Conservation (phyloP, 2,329 filamentous ascomycete genomes). For the Pseudogymnoascus sp. region DNA sequence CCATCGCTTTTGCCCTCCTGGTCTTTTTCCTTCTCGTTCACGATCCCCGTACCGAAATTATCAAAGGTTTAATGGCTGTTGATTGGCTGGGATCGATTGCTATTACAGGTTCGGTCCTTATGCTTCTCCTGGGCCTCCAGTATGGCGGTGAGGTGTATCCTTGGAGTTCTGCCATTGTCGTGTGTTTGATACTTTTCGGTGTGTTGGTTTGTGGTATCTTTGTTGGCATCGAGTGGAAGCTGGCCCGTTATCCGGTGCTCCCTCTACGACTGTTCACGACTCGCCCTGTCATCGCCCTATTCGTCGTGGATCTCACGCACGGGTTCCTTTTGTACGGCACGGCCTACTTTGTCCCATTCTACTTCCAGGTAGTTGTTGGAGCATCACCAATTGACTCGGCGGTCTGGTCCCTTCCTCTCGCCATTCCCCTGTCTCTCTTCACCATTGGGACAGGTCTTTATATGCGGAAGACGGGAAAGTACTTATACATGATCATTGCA, state of each 20-base stretch:
- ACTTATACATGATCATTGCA: conserved; percentile 51
- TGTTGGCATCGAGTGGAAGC: conserved; percentile 45
- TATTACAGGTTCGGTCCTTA: conserved; percentile 58
- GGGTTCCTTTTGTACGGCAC: conserved; percentile 46
- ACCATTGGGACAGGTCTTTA: conserved; percentile 50
- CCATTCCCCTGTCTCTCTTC: conserved; percentile 56
- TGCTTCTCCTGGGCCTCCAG: conserved; percentile 65
- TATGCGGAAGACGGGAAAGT: conserved; percentile 57
- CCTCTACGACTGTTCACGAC: conserved; percentile 64
- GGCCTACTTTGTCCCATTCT: conserved; percentile 42
- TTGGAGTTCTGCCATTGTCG: conserved; percentile 66
- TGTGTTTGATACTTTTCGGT: conserved; percentile 73
- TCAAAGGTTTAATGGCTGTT: conserved; percentile 14
- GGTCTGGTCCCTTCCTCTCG: conserved; percentile 66
- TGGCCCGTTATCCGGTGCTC: conserved; percentile 62
- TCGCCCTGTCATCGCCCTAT: conserved; percentile 57
- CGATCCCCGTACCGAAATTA: conserved; percentile 31
- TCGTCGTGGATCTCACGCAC: conserved; percentile 64
- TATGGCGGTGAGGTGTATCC: conserved; percentile 32
- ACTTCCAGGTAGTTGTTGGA: conserved; percentile 73
- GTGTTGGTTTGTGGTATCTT: conserved; percentile 35
- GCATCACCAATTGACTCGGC: conserved; percentile 64
- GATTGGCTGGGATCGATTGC: conserved; percentile 32
- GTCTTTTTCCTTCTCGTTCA: conserved; percentile 56
- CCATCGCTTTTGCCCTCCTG: conserved; percentile 50